Evolutionary conservation across 2,329 filamentous ascomycete species (phyloP).

Genomic region (Fusarium sp.): DNA sequence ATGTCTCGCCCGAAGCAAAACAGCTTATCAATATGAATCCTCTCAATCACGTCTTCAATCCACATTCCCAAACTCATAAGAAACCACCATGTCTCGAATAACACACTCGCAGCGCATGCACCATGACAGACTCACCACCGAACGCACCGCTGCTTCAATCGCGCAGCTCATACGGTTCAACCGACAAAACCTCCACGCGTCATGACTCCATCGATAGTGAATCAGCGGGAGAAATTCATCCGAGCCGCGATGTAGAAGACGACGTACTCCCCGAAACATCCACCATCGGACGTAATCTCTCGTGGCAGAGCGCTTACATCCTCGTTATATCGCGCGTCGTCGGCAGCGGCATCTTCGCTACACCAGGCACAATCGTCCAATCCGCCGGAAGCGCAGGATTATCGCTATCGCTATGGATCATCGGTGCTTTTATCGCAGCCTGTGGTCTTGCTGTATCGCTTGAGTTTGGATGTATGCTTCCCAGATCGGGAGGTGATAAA

Average conservation of each 20-base stretch:
- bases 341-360: conserved; percentile 79
- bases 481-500: conserved; percentile 75
- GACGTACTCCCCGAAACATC: conserved; percentile 71
- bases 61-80: not conserved
- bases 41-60: conserved; percentile 6
- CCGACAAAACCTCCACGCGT: not conserved
- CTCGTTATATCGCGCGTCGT: conserved; percentile 77
- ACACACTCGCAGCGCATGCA: not conserved
- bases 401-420: conserved; percentile 71
- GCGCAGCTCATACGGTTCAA: conserved; percentile 1
- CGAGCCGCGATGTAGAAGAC: conserved; percentile 60
- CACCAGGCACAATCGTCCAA: conserved; percentile 74
- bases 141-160: conserved; percentile 27
- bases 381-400: conserved; percentile 75
- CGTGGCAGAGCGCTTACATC: conserved; percentile 74
- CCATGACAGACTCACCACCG: conserved; percentile 15
- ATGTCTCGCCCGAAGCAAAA: not conserved
- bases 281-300: conserved; percentile 68
- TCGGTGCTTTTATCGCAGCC: conserved; percentile 71
- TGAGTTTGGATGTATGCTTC: conserved; percentile 79
- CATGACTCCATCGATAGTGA: conserved; percentile 21
- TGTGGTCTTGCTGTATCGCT: conserved; percentile 72
- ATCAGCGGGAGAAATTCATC: not conserved
- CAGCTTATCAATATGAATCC: conserved; percentile 19
- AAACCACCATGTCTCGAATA: not conserved